phyloP scores from a whole-genome alignment of 208 protist genomes.

The Acanthamoeba divionensis region DNA sequence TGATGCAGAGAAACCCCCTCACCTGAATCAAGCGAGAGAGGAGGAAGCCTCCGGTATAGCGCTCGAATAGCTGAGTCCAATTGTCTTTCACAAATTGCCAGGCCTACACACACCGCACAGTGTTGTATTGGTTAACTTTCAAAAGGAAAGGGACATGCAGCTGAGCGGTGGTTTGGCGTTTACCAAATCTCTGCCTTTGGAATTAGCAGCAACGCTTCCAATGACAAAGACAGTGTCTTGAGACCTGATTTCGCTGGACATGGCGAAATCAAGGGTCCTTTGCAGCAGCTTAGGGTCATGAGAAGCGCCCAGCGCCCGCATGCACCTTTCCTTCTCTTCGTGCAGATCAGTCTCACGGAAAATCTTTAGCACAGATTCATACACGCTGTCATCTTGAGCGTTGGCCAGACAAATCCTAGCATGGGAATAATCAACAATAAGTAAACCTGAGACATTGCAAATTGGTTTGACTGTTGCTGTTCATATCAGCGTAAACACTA shows the following conservation, averaged over 20 bases:
- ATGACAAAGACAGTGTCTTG: conserved; percentile 63
- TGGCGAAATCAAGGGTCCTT: conserved; percentile 60
- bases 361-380: conserved; percentile 49
- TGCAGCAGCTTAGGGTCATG: not conserved
- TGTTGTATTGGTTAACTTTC: not conserved
- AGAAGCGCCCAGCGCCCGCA: conserved; percentile 15
- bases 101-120: not conserved
- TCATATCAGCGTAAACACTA: conserved; percentile 6
- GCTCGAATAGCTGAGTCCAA: conserved; percentile 2
- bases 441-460: no score
- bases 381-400: not conserved
- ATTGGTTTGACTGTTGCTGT: no score
- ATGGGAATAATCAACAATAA: no score
- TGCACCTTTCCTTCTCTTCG: conserved; percentile 57
- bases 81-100: conserved; percentile 65
- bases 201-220: not conserved
- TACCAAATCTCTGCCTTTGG: conserved; percentile 6
- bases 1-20: no score
- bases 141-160: not conserved
- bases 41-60: conserved; percentile 11
- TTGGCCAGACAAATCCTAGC: conserved; percentile 11
- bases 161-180: not conserved
- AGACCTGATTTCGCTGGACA: conserved; percentile 52
- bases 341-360: conserved; percentile 49
- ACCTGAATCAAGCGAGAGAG: not conserved